Conservation (phyloP, 2,329 filamentous ascomycete species). For the Colletotrichum sp. region DNA sequence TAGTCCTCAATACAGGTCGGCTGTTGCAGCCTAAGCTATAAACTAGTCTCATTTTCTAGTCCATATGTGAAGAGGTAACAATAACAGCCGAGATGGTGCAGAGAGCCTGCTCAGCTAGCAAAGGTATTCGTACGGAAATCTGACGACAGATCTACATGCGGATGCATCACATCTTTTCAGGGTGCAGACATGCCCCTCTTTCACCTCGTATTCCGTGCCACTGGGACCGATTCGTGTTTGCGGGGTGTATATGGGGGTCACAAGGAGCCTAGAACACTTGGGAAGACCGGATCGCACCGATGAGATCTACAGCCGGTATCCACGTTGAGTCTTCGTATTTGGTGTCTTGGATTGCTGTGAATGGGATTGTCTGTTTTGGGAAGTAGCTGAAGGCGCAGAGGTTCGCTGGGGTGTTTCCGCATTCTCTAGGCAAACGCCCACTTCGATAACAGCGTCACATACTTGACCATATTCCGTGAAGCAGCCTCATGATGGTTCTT, state of each 20-base stretch:
- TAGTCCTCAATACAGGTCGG: constrained; percentile 19
- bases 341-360: background rate
- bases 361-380: background rate
- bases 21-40: background rate
- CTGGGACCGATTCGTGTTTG: constrained; percentile 12
- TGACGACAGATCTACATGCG: background rate
- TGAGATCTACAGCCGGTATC: background rate
- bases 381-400: background rate
- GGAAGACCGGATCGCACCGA: background rate
- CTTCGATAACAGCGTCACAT: background rate
- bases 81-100: background rate
- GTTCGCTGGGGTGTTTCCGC: background rate
- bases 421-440: background rate
- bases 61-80: background rate
- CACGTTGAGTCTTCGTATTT: background rate
- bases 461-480: background rate
- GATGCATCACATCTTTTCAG: background rate
- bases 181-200: background rate
- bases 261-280: background rate
- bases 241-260: constrained; percentile 6
- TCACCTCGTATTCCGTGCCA: constrained; percentile 1
- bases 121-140: background rate
- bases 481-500: background rate
- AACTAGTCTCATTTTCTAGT: background rate
- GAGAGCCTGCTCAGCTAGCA: background rate